Evolutionary conservation across 179 eudicot genomes (phyloP).

Genomic region (Patellifolia procumbens): DNA sequence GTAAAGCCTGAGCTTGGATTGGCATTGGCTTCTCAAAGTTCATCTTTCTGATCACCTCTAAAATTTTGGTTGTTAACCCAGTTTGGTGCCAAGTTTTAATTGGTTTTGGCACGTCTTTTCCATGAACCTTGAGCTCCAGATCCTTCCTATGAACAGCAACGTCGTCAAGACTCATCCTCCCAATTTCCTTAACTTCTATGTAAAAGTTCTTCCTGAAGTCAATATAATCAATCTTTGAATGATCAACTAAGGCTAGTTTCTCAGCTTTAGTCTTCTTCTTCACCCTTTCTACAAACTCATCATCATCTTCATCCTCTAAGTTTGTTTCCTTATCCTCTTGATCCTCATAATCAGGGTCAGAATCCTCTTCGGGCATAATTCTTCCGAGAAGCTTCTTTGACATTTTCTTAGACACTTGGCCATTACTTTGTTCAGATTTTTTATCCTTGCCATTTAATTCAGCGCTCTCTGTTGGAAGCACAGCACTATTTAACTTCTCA

Average conservation of each 20-base stretch:
- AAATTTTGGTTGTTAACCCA: constrained; percentile 68
- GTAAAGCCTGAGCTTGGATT: constrained; percentile 90
- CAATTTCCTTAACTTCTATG: constrained; percentile 80
- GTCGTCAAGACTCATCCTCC: constrained; percentile 71
- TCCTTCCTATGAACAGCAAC: constrained; percentile 64
- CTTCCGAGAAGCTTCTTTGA: constrained; percentile 61
- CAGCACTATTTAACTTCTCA: constrained; percentile 56
- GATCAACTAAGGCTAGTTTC: constrained; percentile 78
- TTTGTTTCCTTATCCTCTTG: constrained; percentile 49
- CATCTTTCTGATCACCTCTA: constrained; percentile 75
- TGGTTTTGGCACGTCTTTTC: constrained; percentile 89
- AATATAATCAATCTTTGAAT: constrained; percentile 84
- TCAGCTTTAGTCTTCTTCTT: constrained; percentile 92
- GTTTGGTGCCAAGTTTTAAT: constrained; percentile 88
- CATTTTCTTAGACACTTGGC: constrained; percentile 40
- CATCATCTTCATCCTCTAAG: constrained; percentile 83
- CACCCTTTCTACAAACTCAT: constrained; percentile 88
- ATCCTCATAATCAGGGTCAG: constrained; percentile 67
- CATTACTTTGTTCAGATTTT: constrained; percentile 33
- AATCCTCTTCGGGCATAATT: constrained; percentile 88
- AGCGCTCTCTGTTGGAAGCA: constrained; percentile 32
- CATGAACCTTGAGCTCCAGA: constrained; percentile 82
- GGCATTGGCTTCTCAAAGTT: constrained; percentile 90
- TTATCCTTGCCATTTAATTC: constrained; percentile 36
- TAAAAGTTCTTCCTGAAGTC: constrained; percentile 82